These are phyloP conservation scores for Solanum habrochaites DNA, from an alignment of 257 asterid genomes.

Conservation along the genomic window DNA sequence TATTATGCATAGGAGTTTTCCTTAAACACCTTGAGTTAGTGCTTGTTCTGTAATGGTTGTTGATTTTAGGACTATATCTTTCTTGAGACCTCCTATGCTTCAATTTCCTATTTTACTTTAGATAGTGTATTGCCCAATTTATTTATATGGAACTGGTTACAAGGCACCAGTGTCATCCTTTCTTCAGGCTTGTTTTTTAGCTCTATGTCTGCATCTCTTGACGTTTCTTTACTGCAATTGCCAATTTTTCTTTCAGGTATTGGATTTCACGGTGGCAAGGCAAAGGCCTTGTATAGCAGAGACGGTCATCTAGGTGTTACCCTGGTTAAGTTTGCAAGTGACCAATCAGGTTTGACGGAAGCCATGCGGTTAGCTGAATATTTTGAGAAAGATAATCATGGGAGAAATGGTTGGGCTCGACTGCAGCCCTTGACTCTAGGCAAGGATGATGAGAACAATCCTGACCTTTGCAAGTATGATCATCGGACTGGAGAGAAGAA, in stretches of 20 bases:
- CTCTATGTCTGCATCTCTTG: background rate
- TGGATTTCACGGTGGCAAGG: constrained; percentile 67
- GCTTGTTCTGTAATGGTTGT: background rate
- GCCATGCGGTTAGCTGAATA: constrained; percentile 55
- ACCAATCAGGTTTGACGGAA: constrained; percentile 61
- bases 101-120: background rate
- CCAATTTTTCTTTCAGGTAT: constrained; percentile 48
- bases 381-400: constrained; percentile 54
- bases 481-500: constrained; percentile 44
- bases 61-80: background rate
- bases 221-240: background rate
- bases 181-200: background rate
- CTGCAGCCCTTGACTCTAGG: constrained; percentile 30
- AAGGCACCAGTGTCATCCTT: background rate
- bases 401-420: constrained; percentile 64
- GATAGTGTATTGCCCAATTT: background rate
- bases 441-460: constrained; percentile 71
- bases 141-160: background rate
- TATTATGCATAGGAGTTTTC: background rate
- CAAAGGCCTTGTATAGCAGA: constrained; percentile 64
- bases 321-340: constrained; percentile 50
- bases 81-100: background rate
- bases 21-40: background rate
- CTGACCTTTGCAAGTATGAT: constrained; percentile 55
- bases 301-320: constrained; percentile 85